phyloP scores from a whole-genome alignment of 179 eudicot species.

The Beta corolliflora region DNA sequence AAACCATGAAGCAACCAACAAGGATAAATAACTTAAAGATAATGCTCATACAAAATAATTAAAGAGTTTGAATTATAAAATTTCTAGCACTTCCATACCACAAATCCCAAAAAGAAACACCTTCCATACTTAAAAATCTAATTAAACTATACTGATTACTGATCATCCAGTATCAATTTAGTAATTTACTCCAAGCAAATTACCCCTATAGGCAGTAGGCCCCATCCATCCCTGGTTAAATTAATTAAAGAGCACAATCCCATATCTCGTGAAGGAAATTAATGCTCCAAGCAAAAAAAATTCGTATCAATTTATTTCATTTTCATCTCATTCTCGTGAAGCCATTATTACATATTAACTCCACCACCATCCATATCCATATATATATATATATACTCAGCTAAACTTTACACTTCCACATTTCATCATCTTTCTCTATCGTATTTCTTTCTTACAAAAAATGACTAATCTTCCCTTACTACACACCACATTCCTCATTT shows the following conservation, averaged over 20 bases:
- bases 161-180: too few relatives aligned
- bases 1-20: too few relatives aligned
- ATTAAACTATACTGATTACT: too few relatives aligned
- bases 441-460: not conserved
- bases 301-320: constrained; percentile 24
- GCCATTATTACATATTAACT: constrained; percentile 31
- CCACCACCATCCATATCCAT: constrained; percentile 6
- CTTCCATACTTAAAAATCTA: too few relatives aligned
- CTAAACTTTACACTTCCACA: not conserved
- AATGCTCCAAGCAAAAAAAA: constrained; percentile 23
- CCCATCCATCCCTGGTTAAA: not conserved
- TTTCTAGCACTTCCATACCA: too few relatives aligned
- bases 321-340: constrained; percentile 65
- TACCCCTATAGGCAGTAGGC: not conserved
- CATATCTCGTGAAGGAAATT: constrained; percentile 38
- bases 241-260: not conserved
- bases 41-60: too few relatives aligned
- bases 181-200: too few relatives aligned
- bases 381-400: constrained; percentile 1
- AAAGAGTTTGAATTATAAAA: too few relatives aligned
- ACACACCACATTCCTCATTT: constrained; percentile 23
- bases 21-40: too few relatives aligned
- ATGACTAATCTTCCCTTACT: constrained; percentile 32
- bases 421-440: not conserved
- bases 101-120: too few relatives aligned